Evolutionary conservation across 2,329 filamentous ascomycete species (phyloP).

Genomic region (Lachnellula hyalina): DNA sequence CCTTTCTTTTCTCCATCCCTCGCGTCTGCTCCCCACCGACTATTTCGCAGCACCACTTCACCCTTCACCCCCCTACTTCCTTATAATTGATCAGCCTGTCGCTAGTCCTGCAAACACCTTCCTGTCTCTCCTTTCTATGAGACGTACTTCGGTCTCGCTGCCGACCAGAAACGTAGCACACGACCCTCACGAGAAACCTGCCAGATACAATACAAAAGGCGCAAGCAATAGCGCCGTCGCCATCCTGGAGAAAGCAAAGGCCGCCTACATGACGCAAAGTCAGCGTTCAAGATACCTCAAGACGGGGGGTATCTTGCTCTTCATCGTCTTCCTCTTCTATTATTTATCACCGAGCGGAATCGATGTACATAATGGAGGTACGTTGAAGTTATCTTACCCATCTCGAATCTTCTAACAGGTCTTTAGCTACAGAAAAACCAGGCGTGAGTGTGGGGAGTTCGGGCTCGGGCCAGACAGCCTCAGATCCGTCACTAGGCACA

Average conservation of each 20-base stretch:
- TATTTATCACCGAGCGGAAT: conserved; percentile 55
- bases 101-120: conserved; percentile 4
- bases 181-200: conserved; percentile 62
- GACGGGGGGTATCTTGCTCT: conserved; percentile 56
- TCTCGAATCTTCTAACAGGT: not conserved
- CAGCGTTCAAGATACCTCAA: conserved; percentile 62
- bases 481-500: conserved; percentile 60
- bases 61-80: not conserved
- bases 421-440: conserved; percentile 18
- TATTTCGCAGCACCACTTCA: not conserved
- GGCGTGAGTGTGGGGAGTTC: conserved; percentile 4
- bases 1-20: conserved; percentile 2
- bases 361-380: conserved; percentile 25
- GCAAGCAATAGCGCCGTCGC: conserved; percentile 35
- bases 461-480: conserved; percentile 42
- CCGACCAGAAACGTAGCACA: conserved; percentile 54
- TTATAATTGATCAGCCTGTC: not conserved
- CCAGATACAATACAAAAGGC: conserved; percentile 49
- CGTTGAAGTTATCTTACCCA: not conserved
- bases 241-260: conserved; percentile 51
- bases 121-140: conserved; percentile 41
- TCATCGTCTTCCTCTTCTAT: conserved; percentile 57
- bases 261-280: conserved; percentile 56
- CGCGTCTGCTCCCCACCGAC: not conserved
- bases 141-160: conserved; percentile 60